Evolutionary conservation across 306 rosid species (phyloP), one percentile per base, ranked within the genome.

Genomic region (Amphicarpaea edgeworthii): DNA sequence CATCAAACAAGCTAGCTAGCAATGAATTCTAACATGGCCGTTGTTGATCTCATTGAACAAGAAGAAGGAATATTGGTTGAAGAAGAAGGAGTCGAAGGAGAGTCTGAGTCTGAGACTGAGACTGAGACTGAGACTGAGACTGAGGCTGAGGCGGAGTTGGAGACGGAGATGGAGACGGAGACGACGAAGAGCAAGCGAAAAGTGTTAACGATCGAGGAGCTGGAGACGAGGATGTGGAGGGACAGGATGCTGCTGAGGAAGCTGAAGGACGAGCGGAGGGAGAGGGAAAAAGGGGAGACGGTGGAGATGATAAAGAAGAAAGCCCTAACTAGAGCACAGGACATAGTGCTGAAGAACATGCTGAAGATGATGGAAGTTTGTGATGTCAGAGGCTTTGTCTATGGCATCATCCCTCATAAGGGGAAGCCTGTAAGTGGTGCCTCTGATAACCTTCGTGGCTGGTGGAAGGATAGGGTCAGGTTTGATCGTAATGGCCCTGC

Each of bases 401-500:
- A 92, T 72, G 97, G 97, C 30, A 88, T 92, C 14, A 78, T 92
- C 37, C 97, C 96, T 1, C 81, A 79, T 6, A 86, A 86, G 10
- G 96, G 96, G 0, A 92, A 88, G 49, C 93, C 96, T 1, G 62
- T 88, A 1, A 86, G 79, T 12, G 97, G 96, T 0, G 85, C 93
- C 0, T 92, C 97, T 1, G 97, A 92, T n/a, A 92, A 87, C 42
- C 88, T 92, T 8, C 88, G 93, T 14, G 96, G 77, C 0, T 92
- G 97, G 97, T 92, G 97, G 97, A 92, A 92, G 46, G 97, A 92
- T 0, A 83, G 62, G 16, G 93, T 92, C 0, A 75, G 80, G 65
- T 92, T 92, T 34, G 91, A 90, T 23, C 85, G 79, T 2, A 90
- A 92, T 42, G 93, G 88, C 0, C 96, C 93, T 0, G 84, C 85